Evolutionary conservation across 805 yeast genomes (phyloP), one percentile per base, ranked within the genome.

Genomic region (Ogataea parapolymorpha): DNA sequence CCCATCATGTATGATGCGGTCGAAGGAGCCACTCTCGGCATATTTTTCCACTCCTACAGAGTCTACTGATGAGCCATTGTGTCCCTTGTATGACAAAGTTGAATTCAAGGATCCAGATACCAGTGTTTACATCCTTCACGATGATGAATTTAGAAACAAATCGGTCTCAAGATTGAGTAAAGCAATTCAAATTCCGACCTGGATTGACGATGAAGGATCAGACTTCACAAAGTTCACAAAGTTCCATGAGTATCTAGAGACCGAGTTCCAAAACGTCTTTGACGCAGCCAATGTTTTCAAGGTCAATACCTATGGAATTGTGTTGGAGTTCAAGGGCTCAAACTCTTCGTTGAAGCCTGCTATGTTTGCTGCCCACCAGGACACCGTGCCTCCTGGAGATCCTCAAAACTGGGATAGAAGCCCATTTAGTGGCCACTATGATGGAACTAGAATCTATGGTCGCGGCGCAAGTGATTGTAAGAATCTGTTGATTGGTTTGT

Each of bases 391-490:
- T 1, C 82, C 84, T 8, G 84, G 79, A 51, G 58, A 61, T 11
- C 74, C 71, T 23, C 76, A 86, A 0, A 60, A 75, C 41, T 86
- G 95, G 95, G 63, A 65, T 0, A 68, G 77, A 55, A 80, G 80
- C 9, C 95, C 95, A 3, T 83, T 78, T 43, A 59, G 70, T 13
- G 88, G 84, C 12, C 66, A 72, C 51, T 85, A 67, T 55, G 95
- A 87, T 52, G 89, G 87, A 12, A 66, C 70, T 20, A 63, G 57
- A 30, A 51, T 88, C 4, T 85, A 79, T 74, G 95, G 95, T 2
- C 73, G 95, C 53, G 96, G 96, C 28, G 59, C 85, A 3, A 61
- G 72, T 32, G 96, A 88, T 59, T 81, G 88, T 58, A 88, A 88
- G 61, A 80, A 80, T 56, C 63, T 80, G 26, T 66, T 88, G 35